Evolutionary conservation across 2,329 filamentous ascomycete genomes (phyloP).

Genomic region (Paecilomyces variotii): DNA sequence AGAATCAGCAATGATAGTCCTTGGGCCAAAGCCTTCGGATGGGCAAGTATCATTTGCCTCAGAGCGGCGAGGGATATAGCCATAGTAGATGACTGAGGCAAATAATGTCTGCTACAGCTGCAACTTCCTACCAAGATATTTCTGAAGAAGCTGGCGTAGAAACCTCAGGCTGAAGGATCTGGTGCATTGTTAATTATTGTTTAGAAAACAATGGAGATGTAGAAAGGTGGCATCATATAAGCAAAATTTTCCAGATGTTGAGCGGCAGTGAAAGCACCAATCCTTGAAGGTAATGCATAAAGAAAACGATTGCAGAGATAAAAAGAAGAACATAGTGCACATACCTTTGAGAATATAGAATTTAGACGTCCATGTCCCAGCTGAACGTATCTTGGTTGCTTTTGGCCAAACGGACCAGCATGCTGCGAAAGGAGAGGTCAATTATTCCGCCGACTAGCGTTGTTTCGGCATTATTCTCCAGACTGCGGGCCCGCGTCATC

Average conservation of each 20-base stretch:
- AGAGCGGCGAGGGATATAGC: background rate
- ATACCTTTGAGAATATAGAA: background rate
- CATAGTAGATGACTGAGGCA: background rate
- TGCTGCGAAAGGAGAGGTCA: background rate
- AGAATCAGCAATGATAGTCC: conserved; percentile 29
- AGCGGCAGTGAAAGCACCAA: background rate
- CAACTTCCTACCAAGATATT: background rate
- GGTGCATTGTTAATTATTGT: background rate
- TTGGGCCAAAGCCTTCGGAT: conserved; percentile 15
- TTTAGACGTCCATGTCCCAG: background rate
- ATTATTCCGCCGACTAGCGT: background rate
- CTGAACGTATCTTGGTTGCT: background rate
- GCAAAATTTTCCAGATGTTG: background rate
- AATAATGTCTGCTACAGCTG: background rate
- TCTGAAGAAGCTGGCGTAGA: background rate
- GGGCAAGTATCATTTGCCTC: background rate
- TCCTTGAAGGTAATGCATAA: background rate
- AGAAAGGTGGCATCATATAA: background rate
- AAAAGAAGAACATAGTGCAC: background rate
- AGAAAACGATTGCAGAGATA: background rate
- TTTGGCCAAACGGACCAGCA: background rate
- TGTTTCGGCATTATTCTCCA: background rate
- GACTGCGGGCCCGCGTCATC: background rate
- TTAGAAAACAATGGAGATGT: background rate
- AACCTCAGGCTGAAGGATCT: background rate